phyloP scores from a whole-genome alignment of 345 rosid genomes.

The Arabidopsis arenosa region DNA sequence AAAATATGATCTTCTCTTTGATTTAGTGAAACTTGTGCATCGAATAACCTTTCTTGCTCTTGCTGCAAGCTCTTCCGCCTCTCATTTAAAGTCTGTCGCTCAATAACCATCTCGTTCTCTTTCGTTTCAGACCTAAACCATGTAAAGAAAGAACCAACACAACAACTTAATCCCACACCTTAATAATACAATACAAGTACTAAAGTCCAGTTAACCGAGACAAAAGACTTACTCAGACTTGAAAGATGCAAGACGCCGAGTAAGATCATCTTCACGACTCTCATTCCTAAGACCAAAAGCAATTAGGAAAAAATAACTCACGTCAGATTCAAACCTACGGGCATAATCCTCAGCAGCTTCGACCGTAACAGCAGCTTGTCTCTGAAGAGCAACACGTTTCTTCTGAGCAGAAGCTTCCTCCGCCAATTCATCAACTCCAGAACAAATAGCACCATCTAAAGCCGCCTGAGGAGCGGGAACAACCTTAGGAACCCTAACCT shows the following conservation, averaged over 20 bases:
- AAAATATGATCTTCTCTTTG: constrained; percentile 85
- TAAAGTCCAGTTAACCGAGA: constrained; percentile 17
- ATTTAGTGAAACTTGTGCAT: constrained; percentile 73
- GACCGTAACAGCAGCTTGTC: constrained; percentile 82
- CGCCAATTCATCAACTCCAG: constrained; percentile 54
- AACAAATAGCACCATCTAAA: constrained; percentile 47
- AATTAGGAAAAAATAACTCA: constrained; percentile 27
- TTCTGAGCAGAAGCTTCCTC: constrained; percentile 61
- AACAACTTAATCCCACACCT: constrained; percentile 10
- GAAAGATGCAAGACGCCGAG: constrained; percentile 62
- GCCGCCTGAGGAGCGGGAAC: constrained; percentile 30
- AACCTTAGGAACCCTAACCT: constrained; percentile 84
- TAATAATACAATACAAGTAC: neutral
- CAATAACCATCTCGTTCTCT: constrained; percentile 67
- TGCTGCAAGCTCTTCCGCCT: constrained; percentile 74
- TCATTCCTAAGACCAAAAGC: constrained; percentile 39
- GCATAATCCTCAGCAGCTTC: constrained; percentile 94
- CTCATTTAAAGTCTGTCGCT: constrained; percentile 73
- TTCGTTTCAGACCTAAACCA: constrained; percentile 76
- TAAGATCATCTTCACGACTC: constrained; percentile 83
- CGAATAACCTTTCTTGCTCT: constrained; percentile 81
- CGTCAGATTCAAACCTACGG: constrained; percentile 77
- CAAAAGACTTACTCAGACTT: constrained; percentile 72
- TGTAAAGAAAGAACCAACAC: constrained; percentile 24
- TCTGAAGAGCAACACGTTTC: constrained; percentile 82